phyloP scores from a whole-genome alignment of 176 grass and related monocot species.

The Lolium multiflorum region DNA sequence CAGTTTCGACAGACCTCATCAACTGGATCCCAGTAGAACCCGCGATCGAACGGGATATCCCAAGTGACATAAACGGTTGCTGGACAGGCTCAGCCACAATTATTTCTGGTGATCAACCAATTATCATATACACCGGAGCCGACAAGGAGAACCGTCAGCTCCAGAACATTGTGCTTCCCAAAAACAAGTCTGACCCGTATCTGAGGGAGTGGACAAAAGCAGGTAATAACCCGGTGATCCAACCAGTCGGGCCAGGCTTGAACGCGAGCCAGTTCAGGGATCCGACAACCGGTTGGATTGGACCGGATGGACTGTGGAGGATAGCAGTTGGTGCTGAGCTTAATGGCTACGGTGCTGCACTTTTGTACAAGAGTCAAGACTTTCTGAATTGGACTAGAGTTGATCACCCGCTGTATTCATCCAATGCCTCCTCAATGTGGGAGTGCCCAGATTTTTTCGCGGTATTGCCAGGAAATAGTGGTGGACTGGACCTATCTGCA shows the following conservation, averaged over 20 bases:
- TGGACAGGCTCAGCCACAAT: constrained; percentile 93
- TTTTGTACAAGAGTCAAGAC: constrained; percentile 71
- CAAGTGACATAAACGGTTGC: constrained; percentile 72
- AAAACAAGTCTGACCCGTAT: constrained; percentile 75
- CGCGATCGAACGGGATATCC: constrained; percentile 45
- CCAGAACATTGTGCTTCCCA: constrained; percentile 74
- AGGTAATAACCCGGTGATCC: constrained; percentile 69
- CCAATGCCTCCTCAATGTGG: constrained; percentile 68
- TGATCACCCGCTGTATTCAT: constrained; percentile 59
- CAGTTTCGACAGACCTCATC: constrained; percentile 75
- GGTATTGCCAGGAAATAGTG: constrained; percentile 40
- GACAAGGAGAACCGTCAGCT: constrained; percentile 66
- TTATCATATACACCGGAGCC: constrained; percentile 81
- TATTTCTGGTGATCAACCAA: constrained; percentile 34
- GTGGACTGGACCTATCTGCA: constrained; percentile 55
- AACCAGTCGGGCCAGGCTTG: constrained; percentile 49
- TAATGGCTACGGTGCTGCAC: constrained; percentile 53
- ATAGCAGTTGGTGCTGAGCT: constrained; percentile 68
- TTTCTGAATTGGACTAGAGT: constrained; percentile 67
- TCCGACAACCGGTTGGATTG: constrained; percentile 89
- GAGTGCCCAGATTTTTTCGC: constrained; percentile 83
- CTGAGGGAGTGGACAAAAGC: constrained; percentile 82
- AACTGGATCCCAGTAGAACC: constrained; percentile 73
- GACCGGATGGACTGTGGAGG: constrained; percentile 70
- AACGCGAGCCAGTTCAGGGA: constrained; percentile 70